Base-by-base conservation (phyloP, 345 rosid species). In the Melaleuca alternifolia region DNA sequence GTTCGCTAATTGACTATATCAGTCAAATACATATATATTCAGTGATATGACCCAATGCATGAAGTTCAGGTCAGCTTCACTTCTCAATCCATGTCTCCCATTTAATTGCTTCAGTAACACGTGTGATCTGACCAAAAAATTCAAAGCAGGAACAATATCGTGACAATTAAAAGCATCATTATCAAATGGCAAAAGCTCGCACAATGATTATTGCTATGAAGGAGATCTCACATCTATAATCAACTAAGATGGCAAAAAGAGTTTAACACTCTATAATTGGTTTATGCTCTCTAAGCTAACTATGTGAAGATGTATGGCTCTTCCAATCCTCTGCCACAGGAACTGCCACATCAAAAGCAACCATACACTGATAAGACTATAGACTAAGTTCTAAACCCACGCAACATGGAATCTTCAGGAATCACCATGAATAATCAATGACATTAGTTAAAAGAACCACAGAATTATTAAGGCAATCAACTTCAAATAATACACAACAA, bases 391-490 rank as follows among this genome's bases (percentile, higher is more conserved):
- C 46, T 28, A 21, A 83, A 41, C 85, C 46, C 57, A 83, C 30
- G 28, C 48, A 10, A 52, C 18, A 83, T 16, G 85, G 54, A 26
- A 83, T 44, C 85, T 28, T 28, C 24, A 51, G 51, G 26, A 51
- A 83, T 83, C 44, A 51, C 85, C 21, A 28, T 30, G 46, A 83
- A 51, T 37, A 30, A 11, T 54, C 48, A n/a, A 82, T 14, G 33
- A 37, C 81, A 5, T 48, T 37, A 71, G 13, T 71, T 71, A 71
- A 71, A 71, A 59, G 50, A 24, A 79, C 54, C 77, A 76, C 20
- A 83, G 24, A 87, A 86, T 81, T 91, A 84, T 51, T 44, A 76
- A 57, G 62, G 83, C 85, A 24, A 87, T 85, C 75, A 87, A 84
- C 50, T 85, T 87, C 65, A 91, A 54, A 24, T 7, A 84, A 85